A percentile compares a stretch with the other conserved stretches of the same genome.
These are phyloP conservation scores for Stephania yunnanensis DNA, from an alignment of 164 flowering plant genomes.

Conservation along the genomic window DNA sequence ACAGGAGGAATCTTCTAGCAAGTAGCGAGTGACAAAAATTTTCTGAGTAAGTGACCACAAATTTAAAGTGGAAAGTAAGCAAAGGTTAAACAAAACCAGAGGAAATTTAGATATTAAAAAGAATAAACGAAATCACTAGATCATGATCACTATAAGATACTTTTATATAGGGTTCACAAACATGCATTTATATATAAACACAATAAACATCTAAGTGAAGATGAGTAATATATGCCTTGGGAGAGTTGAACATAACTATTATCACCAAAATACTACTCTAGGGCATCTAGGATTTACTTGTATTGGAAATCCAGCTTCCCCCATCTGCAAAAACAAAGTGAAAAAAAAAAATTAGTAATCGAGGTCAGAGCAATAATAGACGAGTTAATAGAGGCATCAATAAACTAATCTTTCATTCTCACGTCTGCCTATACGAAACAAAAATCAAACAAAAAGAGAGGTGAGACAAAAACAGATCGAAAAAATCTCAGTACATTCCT, in stretches of 20 bases:
- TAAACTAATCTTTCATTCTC: neutral
- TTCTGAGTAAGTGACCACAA: neutral
- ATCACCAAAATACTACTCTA: neutral
- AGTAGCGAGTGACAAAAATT: neutral
- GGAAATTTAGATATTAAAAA: neutral
- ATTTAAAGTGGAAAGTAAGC: neutral
- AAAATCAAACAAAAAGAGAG: neutral
- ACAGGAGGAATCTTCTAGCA: too few relatives aligned
- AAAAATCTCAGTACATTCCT: neutral
- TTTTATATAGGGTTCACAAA: neutral
- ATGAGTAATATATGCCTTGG: neutral
- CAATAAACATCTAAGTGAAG: neutral
- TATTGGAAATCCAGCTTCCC: neutral
- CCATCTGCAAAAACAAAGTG: neutral
- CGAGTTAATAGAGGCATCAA: neutral
- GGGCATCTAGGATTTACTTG: constrained; percentile 2
- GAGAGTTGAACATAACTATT: neutral
- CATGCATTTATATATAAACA: neutral
- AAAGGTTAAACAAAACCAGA: neutral
- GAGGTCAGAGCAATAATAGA: constrained; percentile 20
- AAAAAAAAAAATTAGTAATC: constrained; percentile 11
- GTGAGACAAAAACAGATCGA: constrained; percentile 1
- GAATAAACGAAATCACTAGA: neutral
- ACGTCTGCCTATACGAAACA: neutral
- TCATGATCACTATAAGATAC: neutral